Conservation (phyloP, 2,329 filamentous ascomycete species). For the Stagonosporopsis tanaceti region DNA sequence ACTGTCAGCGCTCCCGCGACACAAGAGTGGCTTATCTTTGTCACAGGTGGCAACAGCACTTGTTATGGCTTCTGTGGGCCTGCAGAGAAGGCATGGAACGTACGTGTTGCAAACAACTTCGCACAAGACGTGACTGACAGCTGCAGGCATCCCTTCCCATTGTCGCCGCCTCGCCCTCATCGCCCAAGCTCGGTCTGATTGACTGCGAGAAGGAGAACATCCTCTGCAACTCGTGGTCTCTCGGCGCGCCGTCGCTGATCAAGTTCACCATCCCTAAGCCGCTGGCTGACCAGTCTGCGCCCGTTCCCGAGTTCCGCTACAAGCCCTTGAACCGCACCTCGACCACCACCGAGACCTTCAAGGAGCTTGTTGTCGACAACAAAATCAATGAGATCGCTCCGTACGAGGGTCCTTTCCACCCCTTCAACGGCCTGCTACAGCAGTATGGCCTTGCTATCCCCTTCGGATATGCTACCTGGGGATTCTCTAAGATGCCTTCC, state of each 20-base stretch:
- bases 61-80: constrained; percentile 74
- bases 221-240: constrained; percentile 78
- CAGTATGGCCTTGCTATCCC: constrained; percentile 69
- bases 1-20: constrained; percentile 65
- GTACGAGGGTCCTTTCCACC: constrained; percentile 76
- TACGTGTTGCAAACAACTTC: constrained; percentile 33
- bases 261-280: constrained; percentile 68
- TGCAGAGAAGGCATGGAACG: constrained; percentile 68
- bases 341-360: constrained; percentile 69
- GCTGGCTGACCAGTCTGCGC: constrained; percentile 69
- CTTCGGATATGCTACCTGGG: constrained; percentile 73
- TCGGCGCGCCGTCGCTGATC: constrained; percentile 70
- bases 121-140: neutral
- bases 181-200: constrained; percentile 73
- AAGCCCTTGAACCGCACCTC: constrained; percentile 75
- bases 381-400: constrained; percentile 60
- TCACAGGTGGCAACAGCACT: constrained; percentile 80
- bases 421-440: constrained; percentile 73
- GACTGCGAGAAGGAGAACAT: constrained; percentile 79
- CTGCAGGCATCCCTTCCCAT: constrained; percentile 67
- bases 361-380: constrained; percentile 67
- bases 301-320: constrained; percentile 69
- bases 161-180: constrained; percentile 66
- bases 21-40: constrained; percentile 78
- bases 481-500: constrained; percentile 65